Conservation (phyloP, 768 basidiomycete species). For the Sarcodon sp. region DNA sequence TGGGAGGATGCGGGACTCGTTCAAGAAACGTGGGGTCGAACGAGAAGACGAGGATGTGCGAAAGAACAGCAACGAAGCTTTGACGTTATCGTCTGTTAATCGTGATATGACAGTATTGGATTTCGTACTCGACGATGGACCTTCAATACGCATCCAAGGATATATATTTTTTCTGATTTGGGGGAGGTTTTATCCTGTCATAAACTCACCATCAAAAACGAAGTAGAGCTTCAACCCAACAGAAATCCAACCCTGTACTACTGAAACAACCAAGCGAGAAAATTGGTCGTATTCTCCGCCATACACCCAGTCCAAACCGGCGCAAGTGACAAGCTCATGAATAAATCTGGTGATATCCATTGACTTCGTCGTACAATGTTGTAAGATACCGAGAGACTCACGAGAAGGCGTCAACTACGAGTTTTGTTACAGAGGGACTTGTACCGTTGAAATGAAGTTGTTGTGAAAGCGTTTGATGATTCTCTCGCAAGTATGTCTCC, state of each 20-base stretch:
- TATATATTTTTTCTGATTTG: too few relatives aligned
- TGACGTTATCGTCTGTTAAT: constrained; percentile 40
- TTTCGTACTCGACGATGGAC: constrained; percentile 60
- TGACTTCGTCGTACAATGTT: constrained; percentile 2
- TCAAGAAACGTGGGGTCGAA: constrained; percentile 50
- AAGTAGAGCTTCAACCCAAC: constrained; percentile 56
- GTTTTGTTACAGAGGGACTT: constrained; percentile 5
- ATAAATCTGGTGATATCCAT: constrained; percentile 43
- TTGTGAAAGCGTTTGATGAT: constrained; percentile 25
- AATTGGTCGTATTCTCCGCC: constrained; percentile 70
- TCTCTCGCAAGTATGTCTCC: constrained; percentile 36
- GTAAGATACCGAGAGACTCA: constrained; percentile 29
- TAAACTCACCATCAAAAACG: constrained; percentile 68
- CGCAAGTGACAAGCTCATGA: constrained; percentile 47
- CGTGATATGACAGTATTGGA: constrained; percentile 54
- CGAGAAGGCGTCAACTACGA: constrained; percentile 85
- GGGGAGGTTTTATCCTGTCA: neutral
- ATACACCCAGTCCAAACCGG: constrained; percentile 70
- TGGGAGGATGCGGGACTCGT: constrained; percentile 64
- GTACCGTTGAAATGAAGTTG: constrained; percentile 17
- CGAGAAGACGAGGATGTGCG: constrained; percentile 62
- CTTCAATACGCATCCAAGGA: constrained; percentile 20
- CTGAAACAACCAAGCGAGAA: constrained; percentile 26
- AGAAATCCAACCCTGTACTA: constrained; percentile 55
- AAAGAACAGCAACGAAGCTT: constrained; percentile 64